A percentile compares a stretch with the other conserved stretches of the same genome.
Evolutionary conservation across 2,329 filamentous ascomycete genomes (phyloP).

Genomic region (Ceratocystiopsis brevicomis): DNA sequence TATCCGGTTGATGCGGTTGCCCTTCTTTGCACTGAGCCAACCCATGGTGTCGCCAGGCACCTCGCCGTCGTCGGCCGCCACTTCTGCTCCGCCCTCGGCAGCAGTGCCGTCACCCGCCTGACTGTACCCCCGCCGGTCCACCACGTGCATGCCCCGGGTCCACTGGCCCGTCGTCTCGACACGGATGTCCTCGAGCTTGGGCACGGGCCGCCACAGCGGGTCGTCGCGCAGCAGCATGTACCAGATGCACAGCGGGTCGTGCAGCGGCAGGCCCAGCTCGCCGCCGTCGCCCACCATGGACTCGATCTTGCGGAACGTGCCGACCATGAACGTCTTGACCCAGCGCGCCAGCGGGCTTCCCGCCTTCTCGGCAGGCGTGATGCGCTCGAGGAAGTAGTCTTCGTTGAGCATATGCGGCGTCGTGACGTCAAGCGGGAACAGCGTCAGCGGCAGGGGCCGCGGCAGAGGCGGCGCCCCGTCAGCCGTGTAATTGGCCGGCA

Average conservation of each 20-base stretch:
- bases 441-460: constrained; percentile 42
- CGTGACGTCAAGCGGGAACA: constrained; percentile 65
- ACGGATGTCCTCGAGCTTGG: constrained; percentile 59
- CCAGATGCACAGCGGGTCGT: constrained; percentile 66
- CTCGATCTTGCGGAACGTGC: constrained; percentile 50
- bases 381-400: constrained; percentile 35
- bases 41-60: constrained; percentile 51
- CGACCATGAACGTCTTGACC: constrained; percentile 52
- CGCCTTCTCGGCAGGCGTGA: constrained; percentile 34
- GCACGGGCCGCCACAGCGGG: constrained; percentile 36
- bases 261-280: constrained; percentile 45
- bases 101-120: constrained; percentile 26
- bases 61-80: constrained; percentile 16
- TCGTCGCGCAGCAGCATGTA: constrained; percentile 48
- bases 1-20: constrained; percentile 66
- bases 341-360: constrained; percentile 59
- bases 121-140: constrained; percentile 49
- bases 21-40: constrained; percentile 56
- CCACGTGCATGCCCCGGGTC: constrained; percentile 79
- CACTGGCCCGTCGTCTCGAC: constrained; percentile 85
- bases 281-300: constrained; percentile 37
- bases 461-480: constrained; percentile 42
- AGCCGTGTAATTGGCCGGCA: constrained; percentile 26
- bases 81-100: constrained; percentile 12
- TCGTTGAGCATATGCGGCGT: constrained; percentile 46